phyloP scores from a whole-genome alignment of 1,139 yeast genomes.

The Candida sp. region DNA sequence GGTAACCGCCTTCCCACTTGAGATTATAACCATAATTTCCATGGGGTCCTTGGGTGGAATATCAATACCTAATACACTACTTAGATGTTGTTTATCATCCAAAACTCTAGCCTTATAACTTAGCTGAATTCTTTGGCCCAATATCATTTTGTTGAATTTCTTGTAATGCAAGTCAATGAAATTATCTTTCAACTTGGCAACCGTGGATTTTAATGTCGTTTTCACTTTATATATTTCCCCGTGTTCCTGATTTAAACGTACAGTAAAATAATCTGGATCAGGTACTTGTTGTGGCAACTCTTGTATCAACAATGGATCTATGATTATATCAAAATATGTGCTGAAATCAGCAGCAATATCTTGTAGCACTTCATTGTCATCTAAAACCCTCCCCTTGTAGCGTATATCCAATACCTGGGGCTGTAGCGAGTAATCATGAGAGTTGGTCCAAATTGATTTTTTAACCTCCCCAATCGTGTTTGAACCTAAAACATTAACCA shows the following conservation, averaged over 20 bases:
- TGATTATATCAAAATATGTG: constrained; percentile 10
- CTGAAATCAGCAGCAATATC: constrained; percentile 11
- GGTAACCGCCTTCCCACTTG: background rate
- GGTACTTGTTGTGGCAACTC: background rate
- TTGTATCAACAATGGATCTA: background rate
- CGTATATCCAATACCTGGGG: constrained; percentile 20
- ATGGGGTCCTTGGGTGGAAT: constrained; percentile 24
- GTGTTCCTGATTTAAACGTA: background rate
- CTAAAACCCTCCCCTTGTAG: constrained; percentile 7
- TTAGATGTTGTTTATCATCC: constrained; percentile 12
- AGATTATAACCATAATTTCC: constrained; percentile 8
- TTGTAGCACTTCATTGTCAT: constrained; percentile 7
- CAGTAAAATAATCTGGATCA: background rate
- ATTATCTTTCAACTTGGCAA: background rate
- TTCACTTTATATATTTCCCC: constrained; percentile 1
- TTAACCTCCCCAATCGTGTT: constrained; percentile 21
- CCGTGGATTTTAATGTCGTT: constrained; percentile 8
- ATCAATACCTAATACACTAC: constrained; percentile 22
- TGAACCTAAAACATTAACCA: background rate
- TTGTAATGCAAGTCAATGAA: background rate
- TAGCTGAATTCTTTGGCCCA: background rate
- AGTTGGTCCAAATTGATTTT: constrained; percentile 27
- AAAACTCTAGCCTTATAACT: constrained; percentile 7
- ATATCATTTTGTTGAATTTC: background rate
- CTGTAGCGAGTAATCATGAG: constrained; percentile 17